Conservation (phyloP, 1,284 basidiomycete genomes). For the Ustilago bromivora region DNA sequence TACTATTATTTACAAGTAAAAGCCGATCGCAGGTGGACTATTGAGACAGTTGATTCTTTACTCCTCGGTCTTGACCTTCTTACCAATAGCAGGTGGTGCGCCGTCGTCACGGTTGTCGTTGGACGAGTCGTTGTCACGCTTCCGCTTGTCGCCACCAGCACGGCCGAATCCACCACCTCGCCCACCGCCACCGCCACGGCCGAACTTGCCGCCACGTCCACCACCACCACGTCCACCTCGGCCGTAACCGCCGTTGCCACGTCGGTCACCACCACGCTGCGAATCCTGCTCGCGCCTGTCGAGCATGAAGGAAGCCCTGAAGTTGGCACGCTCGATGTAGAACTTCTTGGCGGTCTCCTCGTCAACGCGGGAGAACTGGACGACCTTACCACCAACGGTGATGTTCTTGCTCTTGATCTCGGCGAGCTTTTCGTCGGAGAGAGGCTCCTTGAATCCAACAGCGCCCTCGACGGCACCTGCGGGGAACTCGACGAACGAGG, state of each 20-base stretch:
- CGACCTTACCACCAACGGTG: slow-evolving; percentile 70
- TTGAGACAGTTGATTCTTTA: background rate
- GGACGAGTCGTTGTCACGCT: slow-evolving; percentile 38
- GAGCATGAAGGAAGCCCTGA: slow-evolving; percentile 72
- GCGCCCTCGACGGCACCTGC: slow-evolving; percentile 70
- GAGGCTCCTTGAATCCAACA: slow-evolving; percentile 70
- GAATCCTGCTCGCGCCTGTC: slow-evolving; percentile 68
- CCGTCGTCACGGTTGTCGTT: slow-evolving; percentile 24
- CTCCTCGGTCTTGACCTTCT: slow-evolving; percentile 49
- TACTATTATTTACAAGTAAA: slow-evolving; percentile 2
- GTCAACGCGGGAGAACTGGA: slow-evolving; percentile 67
- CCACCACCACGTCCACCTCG: slow-evolving; percentile 67
- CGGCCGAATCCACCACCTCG: slow-evolving; percentile 9
- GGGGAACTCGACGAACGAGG: slow-evolving; percentile 59
- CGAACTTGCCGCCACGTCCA: slow-evolving; percentile 16
- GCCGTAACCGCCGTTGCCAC: slow-evolving; percentile 59
- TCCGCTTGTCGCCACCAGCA: slow-evolving; percentile 50
- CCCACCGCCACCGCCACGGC: slow-evolving; percentile 48
- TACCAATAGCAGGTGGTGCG: slow-evolving; percentile 46
- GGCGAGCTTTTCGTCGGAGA: slow-evolving; percentile 72
- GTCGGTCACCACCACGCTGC: slow-evolving; percentile 74
- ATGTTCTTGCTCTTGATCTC: slow-evolving; percentile 71
- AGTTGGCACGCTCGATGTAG: slow-evolving; percentile 79
- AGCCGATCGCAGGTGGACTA: background rate
- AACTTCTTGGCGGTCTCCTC: slow-evolving; percentile 80